Evolutionary conservation across 1,284 basidiomycete species (phyloP), one percentile per base, ranked within the genome.

Genomic region (Golubevia sp.): DNA sequence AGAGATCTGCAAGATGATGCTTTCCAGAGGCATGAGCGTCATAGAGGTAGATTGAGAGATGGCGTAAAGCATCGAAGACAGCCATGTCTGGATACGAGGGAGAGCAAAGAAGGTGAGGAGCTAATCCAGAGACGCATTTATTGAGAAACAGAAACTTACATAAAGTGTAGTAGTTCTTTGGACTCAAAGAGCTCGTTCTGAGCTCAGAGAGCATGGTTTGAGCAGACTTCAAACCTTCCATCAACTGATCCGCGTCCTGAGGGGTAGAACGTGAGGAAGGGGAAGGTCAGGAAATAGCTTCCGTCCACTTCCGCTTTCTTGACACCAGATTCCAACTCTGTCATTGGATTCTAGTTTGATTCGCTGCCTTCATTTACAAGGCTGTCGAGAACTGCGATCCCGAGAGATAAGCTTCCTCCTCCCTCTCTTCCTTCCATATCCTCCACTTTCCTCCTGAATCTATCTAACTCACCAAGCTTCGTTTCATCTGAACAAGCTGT

Each of bases 111-210:
- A 13, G n/a, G 20, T 3, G 23, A 57, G 23, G 5, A 34, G 0
- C 6, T n/a, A 4, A 38, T 3, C 24, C n/a, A 20, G 25, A 55
- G 1, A 11, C 15, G 23, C 25, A 34, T 21, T 55, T 15, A 20
- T 26, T 15, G 53, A 27, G 6, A 52, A 25, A 55, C 18, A 15
- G 13, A 8, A 24, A 68, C 73, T 68, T 59, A 81, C 70, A 79
- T 5, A 83, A 73, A 59, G 79, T 74, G 49, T 83, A 83, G 71
- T 83, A 83, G 60, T 77, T 79, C 49, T 82, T 82, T 7, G 80
- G 80, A 20, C 76, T 68, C 0, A 83, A 66, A 0, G 72, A 67
- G 6, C 79, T 81, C 15, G 80, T 74, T 24, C 80, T 67, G 25
- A 83, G 68, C 66, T 83, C 80, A 34, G 66, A 68, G 8, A 82